phyloP scores from a whole-genome alignment of 306 rosid species.

The Citrullus mucosospermus region DNA sequence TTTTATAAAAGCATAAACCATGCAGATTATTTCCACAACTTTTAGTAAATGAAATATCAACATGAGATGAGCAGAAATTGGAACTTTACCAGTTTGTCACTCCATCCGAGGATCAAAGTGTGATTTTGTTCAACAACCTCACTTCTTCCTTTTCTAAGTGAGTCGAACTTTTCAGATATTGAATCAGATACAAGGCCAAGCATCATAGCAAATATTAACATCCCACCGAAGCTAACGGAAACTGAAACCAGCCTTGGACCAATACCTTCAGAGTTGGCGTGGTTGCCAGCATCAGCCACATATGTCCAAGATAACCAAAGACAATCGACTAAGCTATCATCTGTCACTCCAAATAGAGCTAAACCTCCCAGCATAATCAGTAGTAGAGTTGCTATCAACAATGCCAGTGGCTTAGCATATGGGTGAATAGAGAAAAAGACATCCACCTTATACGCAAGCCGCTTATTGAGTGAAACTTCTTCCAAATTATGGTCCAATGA shows the following conservation, averaged over 20 bases:
- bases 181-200: constrained; percentile 92
- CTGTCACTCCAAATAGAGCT: constrained; percentile 74
- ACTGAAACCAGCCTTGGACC: constrained; percentile 76
- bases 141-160: constrained; percentile 85
- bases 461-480: constrained; percentile 59
- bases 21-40: background rate
- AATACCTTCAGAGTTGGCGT: constrained; percentile 54
- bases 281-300: constrained; percentile 86
- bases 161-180: constrained; percentile 81
- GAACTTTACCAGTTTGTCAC: constrained; percentile 64
- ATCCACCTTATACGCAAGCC: constrained; percentile 60
- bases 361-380: constrained; percentile 71
- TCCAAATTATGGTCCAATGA: constrained; percentile 41
- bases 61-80: background rate
- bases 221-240: constrained; percentile 87
- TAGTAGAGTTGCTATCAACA: constrained; percentile 66
- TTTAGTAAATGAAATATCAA: background rate
- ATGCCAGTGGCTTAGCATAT: constrained; percentile 71
- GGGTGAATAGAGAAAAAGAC: constrained; percentile 75
- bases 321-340: constrained; percentile 49
- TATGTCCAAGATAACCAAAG: constrained; percentile 92
- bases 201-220: constrained; percentile 97
- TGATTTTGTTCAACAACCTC: constrained; percentile 81
- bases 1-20: background rate
- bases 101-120: constrained; percentile 93